Evolutionary conservation across 345 rosid genomes (phyloP), one percentile per base, ranked within the genome.

Genomic region (Hibiscus trionum): DNA sequence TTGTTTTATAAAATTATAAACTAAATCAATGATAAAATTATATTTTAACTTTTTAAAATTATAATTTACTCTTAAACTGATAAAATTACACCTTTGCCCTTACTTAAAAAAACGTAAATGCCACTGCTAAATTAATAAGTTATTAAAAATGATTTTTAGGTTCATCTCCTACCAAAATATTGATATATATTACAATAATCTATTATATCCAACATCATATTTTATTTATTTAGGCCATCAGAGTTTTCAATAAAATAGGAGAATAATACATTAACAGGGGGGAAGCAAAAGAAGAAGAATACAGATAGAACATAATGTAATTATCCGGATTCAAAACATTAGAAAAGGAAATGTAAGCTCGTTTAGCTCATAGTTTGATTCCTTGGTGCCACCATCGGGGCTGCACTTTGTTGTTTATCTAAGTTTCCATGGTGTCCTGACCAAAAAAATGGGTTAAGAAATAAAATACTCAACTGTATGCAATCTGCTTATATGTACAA

Each of bases 401-500:
- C 7, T 24, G 74, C 29, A 71, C 16, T 17, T 72, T 66, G 76
- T 29, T 71, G 53, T 57, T 39, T 71, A 39, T 68, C 68, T 61
- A 62, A 47, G 56, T 80, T 77, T 35, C 72, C 78, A 44, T 44
- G 78, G 68, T 77, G 69, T 21, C 83, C 80, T 80, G 71, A 47
- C 11, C 47, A 5, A n/a, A n/a, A 15, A 39, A 46, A 57, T 1
- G 37, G 7, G 0, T 27, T 21, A 21, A 21, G 24, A 21, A 21
- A 7, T 31, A 31, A 61, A 14, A 2, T 33, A 7, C 44, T 12
- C 26, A 62, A 62, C 21, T 61, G 3, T 26, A 2, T 31, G 42
- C 64, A 60, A 60, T 60, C 15, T 15, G 65, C 11, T 31, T 7
- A 15, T 16, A 31, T 15, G 9, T 26, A 26, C 14, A 59, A 12